Conservation (phyloP, 164 flowering plant species). For the Dillenia turbinata region DNA sequence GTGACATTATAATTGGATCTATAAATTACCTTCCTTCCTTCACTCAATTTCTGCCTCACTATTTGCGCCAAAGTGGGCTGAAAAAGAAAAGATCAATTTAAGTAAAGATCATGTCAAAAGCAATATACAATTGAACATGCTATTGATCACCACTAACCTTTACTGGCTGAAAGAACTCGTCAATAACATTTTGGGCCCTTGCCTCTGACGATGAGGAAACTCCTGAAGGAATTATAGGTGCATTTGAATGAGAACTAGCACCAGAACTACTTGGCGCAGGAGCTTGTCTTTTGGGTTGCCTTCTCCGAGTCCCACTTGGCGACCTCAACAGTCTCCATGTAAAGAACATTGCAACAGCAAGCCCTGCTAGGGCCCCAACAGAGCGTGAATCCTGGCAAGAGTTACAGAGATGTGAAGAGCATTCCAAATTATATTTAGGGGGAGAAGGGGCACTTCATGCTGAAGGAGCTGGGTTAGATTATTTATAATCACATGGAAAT, state of each 20-base stretch:
- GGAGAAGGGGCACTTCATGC: too few relatives aligned
- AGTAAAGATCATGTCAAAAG: conserved; percentile 6
- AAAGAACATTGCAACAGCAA: conserved; percentile 72
- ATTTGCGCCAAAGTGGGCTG: conserved; percentile 88
- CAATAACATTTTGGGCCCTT: conserved; percentile 62
- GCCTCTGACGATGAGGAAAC: conserved; percentile 43
- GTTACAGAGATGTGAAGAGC: background rate
- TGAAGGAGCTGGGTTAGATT: too few relatives aligned
- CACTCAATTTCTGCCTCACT: conserved; percentile 78
- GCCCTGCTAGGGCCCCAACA: conserved; percentile 69
- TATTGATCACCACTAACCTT: conserved; percentile 37
- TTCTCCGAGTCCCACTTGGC: conserved; percentile 48
- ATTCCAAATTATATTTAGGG: too few relatives aligned
- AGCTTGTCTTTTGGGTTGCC: conserved; percentile 59
- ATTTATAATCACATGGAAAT: too few relatives aligned
- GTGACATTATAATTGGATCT: background rate
- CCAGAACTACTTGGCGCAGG: conserved; percentile 42
- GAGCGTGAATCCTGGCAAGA: conserved; percentile 59
- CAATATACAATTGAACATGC: background rate
- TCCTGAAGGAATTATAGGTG: conserved; percentile 25
- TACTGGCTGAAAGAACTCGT: conserved; percentile 73
- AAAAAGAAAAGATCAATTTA: conserved; percentile 13
- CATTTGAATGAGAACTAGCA: conserved; percentile 29
- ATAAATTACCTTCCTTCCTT: conserved; percentile 74
- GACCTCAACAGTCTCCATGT: conserved; percentile 78